A percentile compares a stretch with the other conserved stretches of the same genome.
Evolutionary conservation across 306 rosid genomes (phyloP).

Genomic region (Trifolium repens): DNA sequence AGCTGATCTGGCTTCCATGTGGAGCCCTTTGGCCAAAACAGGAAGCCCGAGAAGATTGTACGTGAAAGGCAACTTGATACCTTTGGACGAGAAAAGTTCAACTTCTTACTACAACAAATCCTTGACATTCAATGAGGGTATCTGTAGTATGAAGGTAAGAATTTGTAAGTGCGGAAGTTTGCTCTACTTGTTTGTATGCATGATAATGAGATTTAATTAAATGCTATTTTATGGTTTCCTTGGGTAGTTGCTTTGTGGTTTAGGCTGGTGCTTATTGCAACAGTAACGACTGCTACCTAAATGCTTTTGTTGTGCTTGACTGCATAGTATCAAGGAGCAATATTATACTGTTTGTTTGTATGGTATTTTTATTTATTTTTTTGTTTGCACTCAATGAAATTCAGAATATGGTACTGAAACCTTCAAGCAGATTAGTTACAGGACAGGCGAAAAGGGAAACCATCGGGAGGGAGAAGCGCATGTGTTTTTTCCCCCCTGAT

Average conservation of each 20-base stretch:
- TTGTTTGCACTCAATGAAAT: too few species aligned
- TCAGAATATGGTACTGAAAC: too few species aligned
- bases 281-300: conserved; percentile 8
- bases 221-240: conserved; percentile 27
- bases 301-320: conserved; percentile 22
- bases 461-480: too few species aligned
- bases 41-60: conserved; percentile 64
- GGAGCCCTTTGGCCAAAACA: conserved; percentile 67
- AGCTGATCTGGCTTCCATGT: conserved; percentile 92
- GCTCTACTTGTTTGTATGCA: conserved; percentile 27
- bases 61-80: conserved; percentile 51
- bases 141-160: conserved; percentile 73
- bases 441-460: too few species aligned
- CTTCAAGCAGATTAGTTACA: too few species aligned
- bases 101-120: conserved; percentile 50
- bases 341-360: conserved; percentile 7
- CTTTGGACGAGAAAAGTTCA: conserved; percentile 51
- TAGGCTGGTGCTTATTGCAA: conserved; percentile 30
- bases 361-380: too few species aligned
- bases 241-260: conserved; percentile 33
- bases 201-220: conserved; percentile 28
- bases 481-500: too few species aligned
- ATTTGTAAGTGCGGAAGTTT: conserved; percentile 22
- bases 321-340: conserved; percentile 10
- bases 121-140: conserved; percentile 61